Evolutionary conservation across 805 yeast species (phyloP).

Genomic region (Ogataea nonfermentans): DNA sequence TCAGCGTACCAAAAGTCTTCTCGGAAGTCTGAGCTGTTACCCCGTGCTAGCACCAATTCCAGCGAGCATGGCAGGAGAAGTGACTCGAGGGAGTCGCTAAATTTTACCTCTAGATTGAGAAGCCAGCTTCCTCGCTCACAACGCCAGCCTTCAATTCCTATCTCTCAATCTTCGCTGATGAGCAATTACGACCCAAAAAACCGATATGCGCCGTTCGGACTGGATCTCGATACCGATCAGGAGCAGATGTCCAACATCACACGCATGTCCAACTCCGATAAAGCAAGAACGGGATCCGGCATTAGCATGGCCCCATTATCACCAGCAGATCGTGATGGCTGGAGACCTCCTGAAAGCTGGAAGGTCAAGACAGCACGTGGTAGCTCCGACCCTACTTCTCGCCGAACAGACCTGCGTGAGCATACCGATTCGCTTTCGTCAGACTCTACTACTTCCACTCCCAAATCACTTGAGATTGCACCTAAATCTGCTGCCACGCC

Average conservation of each 20-base stretch:
- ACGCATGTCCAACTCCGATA: slow-evolving; percentile 16
- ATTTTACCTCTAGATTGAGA: slow-evolving; percentile 1
- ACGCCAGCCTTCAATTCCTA: slow-evolving; percentile 6
- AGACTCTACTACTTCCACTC: slow-evolving; percentile 14
- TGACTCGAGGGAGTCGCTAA: background rate
- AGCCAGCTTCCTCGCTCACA: slow-evolving; percentile 3
- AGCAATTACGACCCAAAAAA: background rate
- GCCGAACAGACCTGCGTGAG: too few species aligned
- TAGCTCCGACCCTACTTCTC: slow-evolving; percentile 9
- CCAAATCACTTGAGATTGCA: slow-evolving; percentile 13
- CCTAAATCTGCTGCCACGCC: slow-evolving; percentile 15
- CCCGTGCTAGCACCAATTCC: background rate
- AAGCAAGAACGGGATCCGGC: slow-evolving; percentile 27
- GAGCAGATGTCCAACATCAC: slow-evolving; percentile 23
- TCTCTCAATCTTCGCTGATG: slow-evolving; percentile 9
- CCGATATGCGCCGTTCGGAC: slow-evolving; percentile 12
- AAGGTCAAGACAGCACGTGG: slow-evolving; percentile 42
- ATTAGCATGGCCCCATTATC: slow-evolving; percentile 16
- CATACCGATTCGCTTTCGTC: too few species aligned
- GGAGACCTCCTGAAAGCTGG: slow-evolving; percentile 66
- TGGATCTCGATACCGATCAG: slow-evolving; percentile 27
- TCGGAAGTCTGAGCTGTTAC: slow-evolving; percentile 13
- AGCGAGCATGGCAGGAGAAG: background rate
- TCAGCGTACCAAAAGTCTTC: slow-evolving; percentile 5
- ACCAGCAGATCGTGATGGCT: slow-evolving; percentile 22